Percentiles rank a stretch among this genome's conserved stretches.
phyloP scores from a whole-genome alignment of 495 filamentous ascomycete genomes.

The Aspergillus egyptiacus region DNA sequence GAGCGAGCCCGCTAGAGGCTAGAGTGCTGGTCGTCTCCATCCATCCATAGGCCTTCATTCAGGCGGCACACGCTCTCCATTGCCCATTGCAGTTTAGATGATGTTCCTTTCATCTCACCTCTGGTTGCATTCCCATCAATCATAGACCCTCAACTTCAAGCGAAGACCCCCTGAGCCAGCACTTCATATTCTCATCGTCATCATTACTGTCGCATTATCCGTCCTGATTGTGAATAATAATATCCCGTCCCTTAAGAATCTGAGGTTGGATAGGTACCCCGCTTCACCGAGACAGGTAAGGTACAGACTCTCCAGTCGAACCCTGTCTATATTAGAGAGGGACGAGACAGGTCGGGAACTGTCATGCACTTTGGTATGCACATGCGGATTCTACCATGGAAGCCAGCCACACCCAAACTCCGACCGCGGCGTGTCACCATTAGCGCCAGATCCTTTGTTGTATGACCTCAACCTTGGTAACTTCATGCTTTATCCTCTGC shows the following conservation, averaged over 20 bases:
- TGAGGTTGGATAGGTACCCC: too few species aligned
- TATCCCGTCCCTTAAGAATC: too few species aligned
- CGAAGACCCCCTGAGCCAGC: neutral
- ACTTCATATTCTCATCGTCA: neutral
- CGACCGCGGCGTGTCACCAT: neutral
- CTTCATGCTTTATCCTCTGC: neutral
- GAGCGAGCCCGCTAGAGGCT: neutral
- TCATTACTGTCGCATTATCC: neutral
- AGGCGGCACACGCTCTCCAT: constrained; percentile 4
- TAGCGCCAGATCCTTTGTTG: neutral
- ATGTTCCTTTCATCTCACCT: constrained; percentile 1
- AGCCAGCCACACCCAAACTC: neutral
- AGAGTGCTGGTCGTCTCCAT: constrained; percentile 7
- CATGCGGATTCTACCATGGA: neutral
- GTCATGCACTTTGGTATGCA: too few species aligned
- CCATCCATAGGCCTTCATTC: neutral
- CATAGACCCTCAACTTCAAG: neutral
- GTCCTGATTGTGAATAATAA: neutral
- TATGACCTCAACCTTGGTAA: neutral
- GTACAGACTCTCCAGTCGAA: too few species aligned
- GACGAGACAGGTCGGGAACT: too few species aligned
- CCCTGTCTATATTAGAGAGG: too few species aligned
- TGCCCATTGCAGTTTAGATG: constrained; percentile 7
- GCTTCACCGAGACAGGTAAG: neutral
- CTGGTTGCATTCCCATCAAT: neutral